A percentile compares a stretch with the other conserved stretches of the same genome.
These are phyloP conservation scores for Aspergillus eucalypticola DNA, from an alignment of 2,329 filamentous ascomycete genomes.

Conservation along the genomic window DNA sequence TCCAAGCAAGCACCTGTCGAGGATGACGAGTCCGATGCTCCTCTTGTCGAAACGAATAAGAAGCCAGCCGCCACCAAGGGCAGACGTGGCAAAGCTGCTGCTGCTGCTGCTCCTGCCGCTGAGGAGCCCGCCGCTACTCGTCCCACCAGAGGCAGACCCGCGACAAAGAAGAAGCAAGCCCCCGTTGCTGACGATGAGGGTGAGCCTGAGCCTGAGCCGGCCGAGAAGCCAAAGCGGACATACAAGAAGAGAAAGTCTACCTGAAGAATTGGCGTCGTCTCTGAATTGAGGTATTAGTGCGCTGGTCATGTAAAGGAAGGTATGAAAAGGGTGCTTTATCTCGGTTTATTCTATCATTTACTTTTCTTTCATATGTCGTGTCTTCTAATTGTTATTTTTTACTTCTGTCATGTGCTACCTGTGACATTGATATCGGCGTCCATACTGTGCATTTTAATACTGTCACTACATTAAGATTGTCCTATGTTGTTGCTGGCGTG, in stretches of 20 bases:
- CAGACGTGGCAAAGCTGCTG: constrained; percentile 2
- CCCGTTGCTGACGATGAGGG: constrained; percentile 14
- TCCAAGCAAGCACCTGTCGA: constrained; percentile 10
- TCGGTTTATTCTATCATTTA: neutral
- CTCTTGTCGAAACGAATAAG: constrained; percentile 16
- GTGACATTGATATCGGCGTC: neutral
- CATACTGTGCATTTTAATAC: no score
- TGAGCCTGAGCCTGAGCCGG: constrained; percentile 17
- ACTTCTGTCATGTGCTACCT: no score
- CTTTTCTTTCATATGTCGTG: neutral
- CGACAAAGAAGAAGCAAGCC: constrained; percentile 10
- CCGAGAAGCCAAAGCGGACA: constrained; percentile 28
- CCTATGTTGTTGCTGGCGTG: neutral
- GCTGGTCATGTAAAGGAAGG: no score
- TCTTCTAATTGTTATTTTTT: neutral
- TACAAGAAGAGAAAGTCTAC: constrained; percentile 24
- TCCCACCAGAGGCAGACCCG: neutral
- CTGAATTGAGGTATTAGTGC: no score
- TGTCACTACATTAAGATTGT: no score
- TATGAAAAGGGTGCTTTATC: neutral
- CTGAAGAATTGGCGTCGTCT: neutral
- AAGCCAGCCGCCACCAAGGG: constrained; percentile 25
- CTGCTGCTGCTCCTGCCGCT: constrained; percentile 6
- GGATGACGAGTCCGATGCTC: constrained; percentile 11
- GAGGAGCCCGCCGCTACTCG: constrained; percentile 8